Base-by-base conservation (phyloP, 345 rosid genomes). In the Citrus reticulata region DNA sequence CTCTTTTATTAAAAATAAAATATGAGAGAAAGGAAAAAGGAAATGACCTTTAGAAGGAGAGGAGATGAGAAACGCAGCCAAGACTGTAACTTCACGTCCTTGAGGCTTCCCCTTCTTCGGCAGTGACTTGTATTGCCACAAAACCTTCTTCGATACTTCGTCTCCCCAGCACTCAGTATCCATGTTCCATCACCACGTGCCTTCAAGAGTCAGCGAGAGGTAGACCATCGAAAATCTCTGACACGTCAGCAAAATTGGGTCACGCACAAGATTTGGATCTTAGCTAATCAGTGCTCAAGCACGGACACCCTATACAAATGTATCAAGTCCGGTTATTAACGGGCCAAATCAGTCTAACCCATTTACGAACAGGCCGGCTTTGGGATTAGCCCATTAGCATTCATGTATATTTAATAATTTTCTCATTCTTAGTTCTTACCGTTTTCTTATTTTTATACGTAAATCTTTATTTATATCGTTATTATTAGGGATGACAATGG, bases 51-150 rank as follows among this genome's bases (percentile, higher is more conserved):
- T 91, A 75, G 88, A 86, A 79, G 97, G 90, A 72, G 93, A 92
- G 24, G 98, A 92, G 85, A 93, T 57, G 75, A 93, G 93, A 86
- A 93, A 95, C 6, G 96, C 90, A 22, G 97, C 88, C 73, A 92
- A 80, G 29, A 90, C 97, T 69, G 97, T 87, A 83, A 92, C 92
- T 83, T 95, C 97, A 51, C 90, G 88, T 27, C 98, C 98, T 85
- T 93, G 98, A 65, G 99, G 98, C 88, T 94, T 94, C n/a, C 95
- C 97, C 76, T 94, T 92, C 85, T 86, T 92, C 11, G 93, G 93
- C 25, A 92, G 95, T 63, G 95, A 88, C 8, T 63, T 72, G 86
- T 88, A 91, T 2, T 80, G 79, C 11, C 88, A 75, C 2, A 89
- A 35, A 49, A 84, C 97, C 84, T 91, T 86, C 84, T 85, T 84